Evolutionary conservation across 352 stramenopile genomes (phyloP).

Genomic region (Phytophthora cactorum): DNA sequence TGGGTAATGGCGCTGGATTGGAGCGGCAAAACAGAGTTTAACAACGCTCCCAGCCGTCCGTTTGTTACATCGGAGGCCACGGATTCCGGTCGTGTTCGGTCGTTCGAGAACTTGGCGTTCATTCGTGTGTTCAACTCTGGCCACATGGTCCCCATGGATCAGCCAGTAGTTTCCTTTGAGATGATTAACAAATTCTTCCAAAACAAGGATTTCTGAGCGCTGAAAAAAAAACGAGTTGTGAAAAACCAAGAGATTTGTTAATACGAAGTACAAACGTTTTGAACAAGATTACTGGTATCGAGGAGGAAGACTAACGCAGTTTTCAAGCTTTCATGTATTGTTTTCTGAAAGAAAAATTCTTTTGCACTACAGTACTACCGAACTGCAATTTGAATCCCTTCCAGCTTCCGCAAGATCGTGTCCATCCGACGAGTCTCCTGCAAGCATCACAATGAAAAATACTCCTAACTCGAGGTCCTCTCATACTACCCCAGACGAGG

Average conservation of each 20-base stretch:
- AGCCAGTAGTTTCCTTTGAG: conserved; percentile 87
- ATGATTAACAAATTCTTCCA: conserved; percentile 95
- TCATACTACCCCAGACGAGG: not conserved
- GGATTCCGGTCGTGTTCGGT: conserved; percentile 51
- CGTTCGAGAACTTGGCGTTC: conserved; percentile 88
- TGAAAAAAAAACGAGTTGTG: not conserved
- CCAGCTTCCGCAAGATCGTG: too few relatives aligned
- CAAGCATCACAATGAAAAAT: too few relatives aligned
- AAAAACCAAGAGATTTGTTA: conserved; percentile 4
- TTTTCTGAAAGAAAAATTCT: too few relatives aligned
- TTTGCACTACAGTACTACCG: too few relatives aligned
- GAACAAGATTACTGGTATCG: too few relatives aligned
- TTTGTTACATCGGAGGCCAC: conserved; percentile 32
- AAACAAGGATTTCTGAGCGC: conserved; percentile 44
- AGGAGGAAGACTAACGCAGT: not conserved
- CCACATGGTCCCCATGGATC: conserved; percentile 95
- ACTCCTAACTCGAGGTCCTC: too few relatives aligned
- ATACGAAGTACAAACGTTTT: not conserved
- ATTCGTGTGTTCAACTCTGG: conserved; percentile 94
- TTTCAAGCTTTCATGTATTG: not conserved
- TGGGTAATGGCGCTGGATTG: conserved; percentile 95
- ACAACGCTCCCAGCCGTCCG: conserved; percentile 44
- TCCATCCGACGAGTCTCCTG: too few relatives aligned
- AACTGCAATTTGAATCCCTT: too few relatives aligned
- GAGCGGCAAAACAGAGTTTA: conserved; percentile 90